Evolutionary conservation across 108 stramenopile genomes (phyloP).

Genomic region (Ochromonas danica): DNA sequence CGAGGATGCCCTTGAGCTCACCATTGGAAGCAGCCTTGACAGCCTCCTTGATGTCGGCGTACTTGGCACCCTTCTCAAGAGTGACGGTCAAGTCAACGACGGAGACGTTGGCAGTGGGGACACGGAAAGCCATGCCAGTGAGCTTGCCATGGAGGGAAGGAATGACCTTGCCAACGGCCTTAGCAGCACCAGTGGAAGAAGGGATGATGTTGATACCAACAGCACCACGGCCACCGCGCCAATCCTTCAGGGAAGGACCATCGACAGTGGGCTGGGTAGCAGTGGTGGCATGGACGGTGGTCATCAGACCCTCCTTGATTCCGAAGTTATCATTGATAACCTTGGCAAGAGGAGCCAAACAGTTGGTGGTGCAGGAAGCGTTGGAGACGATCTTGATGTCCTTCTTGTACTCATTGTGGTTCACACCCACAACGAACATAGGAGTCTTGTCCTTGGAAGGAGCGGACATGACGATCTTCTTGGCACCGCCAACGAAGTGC

Average conservation of each 20-base stretch:
- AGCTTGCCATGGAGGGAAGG: slow-evolving; percentile 53
- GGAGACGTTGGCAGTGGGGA: slow-evolving; percentile 57
- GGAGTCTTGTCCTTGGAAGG: slow-evolving; percentile 57
- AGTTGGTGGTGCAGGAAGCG: slow-evolving; percentile 61
- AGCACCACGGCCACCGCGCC: slow-evolving; percentile 53
- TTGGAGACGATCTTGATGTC: slow-evolving; percentile 57
- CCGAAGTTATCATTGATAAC: slow-evolving; percentile 58
- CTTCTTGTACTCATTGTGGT: slow-evolving; percentile 49
- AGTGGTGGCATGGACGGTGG: slow-evolving; percentile 61
- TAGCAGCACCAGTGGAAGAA: slow-evolving; percentile 57
- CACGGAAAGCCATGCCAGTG: slow-evolving; percentile 62
- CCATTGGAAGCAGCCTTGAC: slow-evolving; percentile 55
- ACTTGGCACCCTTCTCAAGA: slow-evolving; percentile 45
- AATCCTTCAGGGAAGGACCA: slow-evolving; percentile 56
- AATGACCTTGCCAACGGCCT: slow-evolving; percentile 60
- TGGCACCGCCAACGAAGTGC: slow-evolving; percentile 57
- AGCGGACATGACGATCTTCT: slow-evolving; percentile 60
- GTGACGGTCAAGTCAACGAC: slow-evolving; percentile 59
- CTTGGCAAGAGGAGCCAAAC: slow-evolving; percentile 58
- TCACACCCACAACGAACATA: slow-evolving; percentile 64
- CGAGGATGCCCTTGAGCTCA: slow-evolving; percentile 54
- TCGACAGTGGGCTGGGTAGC: slow-evolving; percentile 61
- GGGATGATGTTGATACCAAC: slow-evolving; percentile 56
- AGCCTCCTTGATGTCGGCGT: slow-evolving; percentile 53
- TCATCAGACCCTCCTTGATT: slow-evolving; percentile 60